Conservation (phyloP, 2,329 filamentous ascomycete genomes). For the Thielaviopsis punctulata region DNA sequence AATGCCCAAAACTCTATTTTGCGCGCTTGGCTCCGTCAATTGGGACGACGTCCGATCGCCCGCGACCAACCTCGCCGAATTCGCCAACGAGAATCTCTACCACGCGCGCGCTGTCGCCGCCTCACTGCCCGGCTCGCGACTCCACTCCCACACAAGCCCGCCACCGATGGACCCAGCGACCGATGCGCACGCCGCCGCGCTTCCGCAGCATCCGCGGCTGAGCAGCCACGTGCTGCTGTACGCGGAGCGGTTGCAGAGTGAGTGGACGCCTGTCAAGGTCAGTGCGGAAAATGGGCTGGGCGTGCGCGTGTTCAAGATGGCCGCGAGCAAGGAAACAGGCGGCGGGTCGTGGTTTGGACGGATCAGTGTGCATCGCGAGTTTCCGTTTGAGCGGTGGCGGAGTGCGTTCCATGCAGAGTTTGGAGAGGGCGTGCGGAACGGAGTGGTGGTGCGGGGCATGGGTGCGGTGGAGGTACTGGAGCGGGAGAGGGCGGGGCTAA, state of each 20-base stretch:
- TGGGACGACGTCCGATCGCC: slow-evolving; percentile 31
- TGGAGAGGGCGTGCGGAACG: slow-evolving; percentile 47
- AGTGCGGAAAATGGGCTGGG: slow-evolving; percentile 54
- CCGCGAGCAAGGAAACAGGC: slow-evolving; percentile 63
- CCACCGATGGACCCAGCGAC: slow-evolving; percentile 30
- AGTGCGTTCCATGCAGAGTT: slow-evolving; percentile 65
- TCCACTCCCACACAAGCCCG: slow-evolving; percentile 19
- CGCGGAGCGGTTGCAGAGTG: slow-evolving; percentile 46
- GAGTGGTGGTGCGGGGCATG: slow-evolving; percentile 66
- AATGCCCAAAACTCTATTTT: slow-evolving; percentile 18
- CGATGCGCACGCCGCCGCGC: neutral
- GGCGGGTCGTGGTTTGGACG: slow-evolving; percentile 88
- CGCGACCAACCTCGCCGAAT: slow-evolving; percentile 27
- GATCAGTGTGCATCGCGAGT: slow-evolving; percentile 61
- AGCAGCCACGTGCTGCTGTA: slow-evolving; percentile 15
- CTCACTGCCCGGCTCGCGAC: slow-evolving; percentile 44
- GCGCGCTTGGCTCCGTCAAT: slow-evolving; percentile 36
- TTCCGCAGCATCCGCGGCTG: slow-evolving; percentile 9
- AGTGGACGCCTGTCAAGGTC: slow-evolving; percentile 77
- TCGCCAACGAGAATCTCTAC: slow-evolving; percentile 42
- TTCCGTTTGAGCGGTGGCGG: slow-evolving; percentile 65
- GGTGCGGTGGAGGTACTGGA: slow-evolving; percentile 64
- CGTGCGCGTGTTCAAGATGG: slow-evolving; percentile 65
- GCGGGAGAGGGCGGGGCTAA: slow-evolving; percentile 26
- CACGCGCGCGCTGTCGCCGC: slow-evolving; percentile 56